These are phyloP conservation scores for Physcomitrellopsis africana DNA, from an alignment of 225 moss, liverwort and hornwort species.

Conservation along the genomic window DNA sequence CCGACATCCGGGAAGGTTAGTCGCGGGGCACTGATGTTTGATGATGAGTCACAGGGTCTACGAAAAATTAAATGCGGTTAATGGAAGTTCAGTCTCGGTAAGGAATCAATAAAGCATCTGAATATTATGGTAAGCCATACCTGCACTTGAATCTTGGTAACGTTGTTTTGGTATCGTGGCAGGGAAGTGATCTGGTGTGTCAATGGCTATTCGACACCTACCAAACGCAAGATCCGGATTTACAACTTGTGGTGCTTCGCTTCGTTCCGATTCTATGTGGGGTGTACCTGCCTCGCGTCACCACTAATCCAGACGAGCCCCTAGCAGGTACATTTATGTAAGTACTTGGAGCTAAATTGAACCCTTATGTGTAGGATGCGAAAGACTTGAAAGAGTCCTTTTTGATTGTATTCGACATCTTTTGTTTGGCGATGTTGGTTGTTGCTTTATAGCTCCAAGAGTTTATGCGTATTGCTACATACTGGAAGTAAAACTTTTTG, in stretches of 20 bases:
- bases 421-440: not conserved
- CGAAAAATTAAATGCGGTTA: not conserved
- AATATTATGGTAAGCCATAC: not conserved
- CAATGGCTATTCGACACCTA: slow-evolving; percentile 95
- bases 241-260: slow-evolving; percentile 84
- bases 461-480: not conserved
- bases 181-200: slow-evolving; percentile 89
- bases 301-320: slow-evolving; percentile 70
- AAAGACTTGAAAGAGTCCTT: not conserved
- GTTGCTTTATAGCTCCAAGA: not conserved
- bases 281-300: slow-evolving; percentile 69
- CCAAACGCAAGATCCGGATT: slow-evolving; percentile 71
- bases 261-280: slow-evolving; percentile 82
- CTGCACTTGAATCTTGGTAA: not conserved
- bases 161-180: slow-evolving; percentile 16
- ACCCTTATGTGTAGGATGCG: not conserved
- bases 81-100: not conserved
- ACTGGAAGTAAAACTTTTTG: not conserved
- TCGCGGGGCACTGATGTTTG: not conserved
- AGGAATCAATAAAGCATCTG: not conserved
- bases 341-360: slow-evolving; percentile 30
- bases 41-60: too few species aligned
- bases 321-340: slow-evolving; percentile 73
- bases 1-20: slow-evolving; percentile 67
- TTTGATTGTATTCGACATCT: not conserved